Base-by-base conservation (phyloP, 495 filamentous ascomycete genomes). In the Trichoderma erinaceum region DNA sequence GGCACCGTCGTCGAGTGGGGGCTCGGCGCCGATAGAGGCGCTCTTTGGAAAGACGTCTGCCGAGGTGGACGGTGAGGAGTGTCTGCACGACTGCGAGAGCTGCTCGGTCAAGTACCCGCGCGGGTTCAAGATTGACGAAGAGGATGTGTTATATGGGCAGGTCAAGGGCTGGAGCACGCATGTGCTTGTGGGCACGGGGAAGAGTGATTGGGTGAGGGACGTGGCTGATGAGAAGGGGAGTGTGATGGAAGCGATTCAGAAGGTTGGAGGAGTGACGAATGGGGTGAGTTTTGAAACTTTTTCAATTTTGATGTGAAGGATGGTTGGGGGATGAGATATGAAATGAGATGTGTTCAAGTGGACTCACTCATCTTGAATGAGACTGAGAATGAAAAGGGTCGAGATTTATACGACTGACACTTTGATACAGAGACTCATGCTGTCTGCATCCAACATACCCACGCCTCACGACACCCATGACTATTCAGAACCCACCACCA, bases 391-490 rank as follows among this genome's bases (percentile, higher is more conserved):
- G 38, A 65, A 5, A 41, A 21, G 35, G 7, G 35, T 38, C 35
- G 7, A 38, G 35, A 38, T 7, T 0, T 7, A 38, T 38, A 38
- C 7, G 35, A 18, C 35, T 21, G 21, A 32, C 56, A 12, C 10
- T 44, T 61, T 68, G 12, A 69, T 67, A 69, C 63, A 95, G 92
- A 86, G 83, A 72, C 82, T 97, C 70, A 96, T 96, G 86, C 84
- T 98, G 41, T 97, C 93, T 2, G 95, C 95, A 50, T 97, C 91
- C 65, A 95, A 98, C 77, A 95, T 98, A 72, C 90, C 89, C 41
- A 86, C 91, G 6, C 91, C 92, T 15, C 74, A 77, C 65, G 76
- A 87, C 73, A 82, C 83, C 3, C 73, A 80, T 10, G 82, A 85
- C 32, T 84, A 88, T 68, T 75, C 77, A 0, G 82, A 88, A 65